phyloP scores from a whole-genome alignment of 2,329 filamentous ascomycete genomes.

The Sporothrix pallida region DNA sequence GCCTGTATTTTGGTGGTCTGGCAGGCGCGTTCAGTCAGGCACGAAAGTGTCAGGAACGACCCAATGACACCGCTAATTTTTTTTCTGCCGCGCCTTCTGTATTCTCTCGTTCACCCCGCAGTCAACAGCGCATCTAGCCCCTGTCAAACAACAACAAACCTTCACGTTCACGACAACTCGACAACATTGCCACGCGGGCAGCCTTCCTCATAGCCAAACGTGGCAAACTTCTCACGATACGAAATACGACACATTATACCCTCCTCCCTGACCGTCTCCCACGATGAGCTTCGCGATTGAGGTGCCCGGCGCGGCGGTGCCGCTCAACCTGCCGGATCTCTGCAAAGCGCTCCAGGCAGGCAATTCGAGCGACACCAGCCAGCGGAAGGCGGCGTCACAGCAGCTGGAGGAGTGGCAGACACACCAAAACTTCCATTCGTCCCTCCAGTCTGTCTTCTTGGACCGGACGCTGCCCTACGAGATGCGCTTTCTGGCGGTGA shows the following conservation, averaged over 20 bases:
- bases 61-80: slow-evolving; percentile 17
- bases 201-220: not conserved
- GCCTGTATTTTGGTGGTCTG: not conserved
- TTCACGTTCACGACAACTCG: not conserved
- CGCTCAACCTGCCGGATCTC: slow-evolving; percentile 67
- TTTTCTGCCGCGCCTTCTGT: slow-evolving; percentile 28
- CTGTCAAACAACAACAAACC: slow-evolving; percentile 1
- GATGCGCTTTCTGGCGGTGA: slow-evolving; percentile 86
- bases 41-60: slow-evolving; percentile 25
- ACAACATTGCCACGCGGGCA: not conserved
- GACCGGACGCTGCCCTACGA: slow-evolving; percentile 77
- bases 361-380: slow-evolving; percentile 64
- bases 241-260: no score
- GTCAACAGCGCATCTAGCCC: not conserved
- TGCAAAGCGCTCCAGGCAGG: slow-evolving; percentile 68
- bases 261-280: not conserved
- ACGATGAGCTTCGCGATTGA: slow-evolving; percentile 75
- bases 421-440: slow-evolving; percentile 68
- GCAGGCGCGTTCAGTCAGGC: slow-evolving; percentile 14
- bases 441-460: slow-evolving; percentile 78
- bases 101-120: not conserved
- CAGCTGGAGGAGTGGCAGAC: slow-evolving; percentile 76
- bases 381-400: slow-evolving; percentile 70
- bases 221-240: no score
- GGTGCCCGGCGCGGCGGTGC: slow-evolving; percentile 79